These are phyloP conservation scores for Onygena corvina DNA, from an alignment of 2,329 filamentous ascomycete species.

Conservation along the genomic window DNA sequence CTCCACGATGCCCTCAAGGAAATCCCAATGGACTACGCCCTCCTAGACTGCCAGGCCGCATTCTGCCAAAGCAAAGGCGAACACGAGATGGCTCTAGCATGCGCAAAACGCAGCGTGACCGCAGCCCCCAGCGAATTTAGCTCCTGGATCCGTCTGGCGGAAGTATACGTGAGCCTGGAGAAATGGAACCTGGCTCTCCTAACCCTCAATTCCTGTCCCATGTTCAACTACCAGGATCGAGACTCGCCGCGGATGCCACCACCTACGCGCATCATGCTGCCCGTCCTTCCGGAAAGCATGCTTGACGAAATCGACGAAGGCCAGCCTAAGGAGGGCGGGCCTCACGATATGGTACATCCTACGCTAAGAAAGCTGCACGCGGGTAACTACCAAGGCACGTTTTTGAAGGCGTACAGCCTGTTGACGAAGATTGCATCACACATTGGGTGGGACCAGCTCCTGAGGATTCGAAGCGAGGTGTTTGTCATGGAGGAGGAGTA, in stretches of 20 bases:
- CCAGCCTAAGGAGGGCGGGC: conserved; percentile 57
- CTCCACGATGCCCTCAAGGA: conserved; percentile 81
- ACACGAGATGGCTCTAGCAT: conserved; percentile 75
- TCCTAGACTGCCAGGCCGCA: conserved; percentile 86
- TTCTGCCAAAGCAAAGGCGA: conserved; percentile 85
- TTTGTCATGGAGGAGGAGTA: conserved; percentile 99
- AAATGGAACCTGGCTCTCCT: conserved; percentile 93
- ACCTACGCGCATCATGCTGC: conserved; percentile 74
- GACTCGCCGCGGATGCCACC: conserved; percentile 91
- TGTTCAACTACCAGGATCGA: conserved; percentile 99
- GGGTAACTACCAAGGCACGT: conserved; percentile 84
- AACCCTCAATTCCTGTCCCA: conserved; percentile 94
- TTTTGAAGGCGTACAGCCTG: conserved; percentile 85
- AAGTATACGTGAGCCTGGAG: conserved; percentile 87
- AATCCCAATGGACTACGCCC: conserved; percentile 92
- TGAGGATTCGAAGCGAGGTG: conserved; percentile 89
- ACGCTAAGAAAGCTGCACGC: conserved; percentile 77
- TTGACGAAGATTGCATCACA: conserved; percentile 91
- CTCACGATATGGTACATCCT: conserved; percentile 74
- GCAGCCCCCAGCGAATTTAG: conserved; percentile 94
- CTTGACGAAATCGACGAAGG: conserved; percentile 95
- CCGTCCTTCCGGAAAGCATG: conserved; percentile 74
- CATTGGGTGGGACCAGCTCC: conserved; percentile 92
- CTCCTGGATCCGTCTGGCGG: conserved; percentile 86
- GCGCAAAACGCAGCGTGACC: conserved; percentile 86